Evolutionary conservation across 352 stramenopile genomes (phyloP).

Genomic region (Pelagophyceae sp.): DNA sequence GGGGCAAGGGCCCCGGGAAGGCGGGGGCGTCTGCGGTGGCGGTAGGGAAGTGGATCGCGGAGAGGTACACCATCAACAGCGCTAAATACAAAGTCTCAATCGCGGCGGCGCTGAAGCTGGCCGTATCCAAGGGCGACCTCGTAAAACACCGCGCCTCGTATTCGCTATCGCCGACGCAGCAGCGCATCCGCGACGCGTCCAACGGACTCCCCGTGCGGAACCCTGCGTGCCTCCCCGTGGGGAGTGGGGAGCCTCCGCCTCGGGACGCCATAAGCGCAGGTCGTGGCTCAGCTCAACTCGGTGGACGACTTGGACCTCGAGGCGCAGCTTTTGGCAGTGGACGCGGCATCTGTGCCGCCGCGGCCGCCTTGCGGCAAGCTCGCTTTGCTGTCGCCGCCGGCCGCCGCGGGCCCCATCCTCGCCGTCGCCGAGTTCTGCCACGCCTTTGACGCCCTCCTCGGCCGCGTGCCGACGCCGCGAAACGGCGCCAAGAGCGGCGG

Average conservation of each 20-base stretch:
- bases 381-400: neutral
- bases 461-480: neutral
- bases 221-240: no score
- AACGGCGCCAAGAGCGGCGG: no score
- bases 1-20: neutral
- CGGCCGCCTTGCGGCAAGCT: neutral
- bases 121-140: neutral
- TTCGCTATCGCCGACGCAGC: neutral
- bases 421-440: slow-evolving; percentile 16
- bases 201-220: neutral
- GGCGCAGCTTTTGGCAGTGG: neutral
- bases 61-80: neutral
- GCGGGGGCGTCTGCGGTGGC: neutral
- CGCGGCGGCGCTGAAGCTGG: neutral
- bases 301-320: slow-evolving; percentile 11
- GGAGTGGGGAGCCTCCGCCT: no score
- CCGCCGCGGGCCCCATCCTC: neutral
- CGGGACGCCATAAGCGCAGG: neutral
- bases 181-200: neutral
- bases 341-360: neutral
- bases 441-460: neutral
- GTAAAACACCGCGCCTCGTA: neutral
- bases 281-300: neutral
- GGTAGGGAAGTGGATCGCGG: neutral
- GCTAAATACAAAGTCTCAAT: slow-evolving; percentile 4